Conservation (phyloP, 805 yeast genomes). For the Teunomyces tritomae region DNA sequence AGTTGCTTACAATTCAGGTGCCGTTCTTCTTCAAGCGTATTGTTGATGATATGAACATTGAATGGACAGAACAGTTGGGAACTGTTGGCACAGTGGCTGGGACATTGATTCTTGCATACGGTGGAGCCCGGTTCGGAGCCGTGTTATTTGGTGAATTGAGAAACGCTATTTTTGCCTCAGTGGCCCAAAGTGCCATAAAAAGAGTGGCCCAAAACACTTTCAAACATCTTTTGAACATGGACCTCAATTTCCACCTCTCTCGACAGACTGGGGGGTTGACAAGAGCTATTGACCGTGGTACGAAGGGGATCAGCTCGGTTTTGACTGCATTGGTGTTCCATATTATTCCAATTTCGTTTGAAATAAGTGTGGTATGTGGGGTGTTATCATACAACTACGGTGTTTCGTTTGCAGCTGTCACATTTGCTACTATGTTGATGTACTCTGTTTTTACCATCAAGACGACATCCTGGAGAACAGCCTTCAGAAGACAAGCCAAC, state of each 20-base stretch:
- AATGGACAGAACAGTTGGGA: slow-evolving; percentile 67
- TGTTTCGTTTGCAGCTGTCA: slow-evolving; percentile 80
- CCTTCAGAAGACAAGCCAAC: slow-evolving; percentile 82
- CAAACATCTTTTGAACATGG: slow-evolving; percentile 76
- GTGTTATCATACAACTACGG: slow-evolving; percentile 93
- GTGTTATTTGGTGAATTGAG: slow-evolving; percentile 91
- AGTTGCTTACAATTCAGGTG: slow-evolving; percentile 88
- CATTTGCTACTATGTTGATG: slow-evolving; percentile 82
- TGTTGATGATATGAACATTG: slow-evolving; percentile 89
- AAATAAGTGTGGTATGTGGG: slow-evolving; percentile 90
- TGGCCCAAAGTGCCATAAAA: slow-evolving; percentile 91
- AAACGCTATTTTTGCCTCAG: slow-evolving; percentile 93
- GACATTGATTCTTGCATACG: slow-evolving; percentile 76
- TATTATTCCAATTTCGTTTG: slow-evolving; percentile 88
- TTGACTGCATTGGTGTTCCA: slow-evolving; percentile 97
- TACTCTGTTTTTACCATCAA: slow-evolving; percentile 83
- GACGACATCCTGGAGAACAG: slow-evolving; percentile 96
- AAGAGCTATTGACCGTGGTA: slow-evolving; percentile 95
- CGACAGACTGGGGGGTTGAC: slow-evolving; percentile 96
- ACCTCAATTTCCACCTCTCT: slow-evolving; percentile 83
- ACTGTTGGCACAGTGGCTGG: slow-evolving; percentile 66
- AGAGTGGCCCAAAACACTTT: slow-evolving; percentile 88
- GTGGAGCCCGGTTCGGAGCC: slow-evolving; percentile 91
- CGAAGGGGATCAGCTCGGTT: slow-evolving; percentile 93
- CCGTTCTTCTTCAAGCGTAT: slow-evolving; percentile 88